Base-by-base conservation (phyloP, 2,329 filamentous ascomycete species). In the Colletotrichum lini region DNA sequence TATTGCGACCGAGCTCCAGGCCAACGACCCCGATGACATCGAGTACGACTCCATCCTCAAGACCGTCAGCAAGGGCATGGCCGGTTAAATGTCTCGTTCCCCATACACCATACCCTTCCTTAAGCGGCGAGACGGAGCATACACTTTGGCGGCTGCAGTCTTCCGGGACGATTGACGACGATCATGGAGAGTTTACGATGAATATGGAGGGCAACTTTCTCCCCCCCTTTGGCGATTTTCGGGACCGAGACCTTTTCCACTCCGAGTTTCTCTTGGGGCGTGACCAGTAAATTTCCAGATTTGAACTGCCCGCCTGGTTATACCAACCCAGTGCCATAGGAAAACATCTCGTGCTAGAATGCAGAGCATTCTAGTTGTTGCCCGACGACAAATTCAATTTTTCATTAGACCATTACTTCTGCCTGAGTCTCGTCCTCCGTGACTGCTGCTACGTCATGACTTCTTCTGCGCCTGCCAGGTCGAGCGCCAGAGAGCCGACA, bases 1-100 rank as follows among this genome's bases (percentile, higher is more conserved):
- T 74, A 85, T 96, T 77, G 92, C 92, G 73, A 85, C 87, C 77
- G 93, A 96, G 82, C 88, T 95, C 78, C 93, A 96, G 87, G 93
- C 93, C 86, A 95, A 95, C 86, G 93, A 96, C 82, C 83, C 85
- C 76, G 92, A 94, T 82, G 93, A 96, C 82, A 93, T 96, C 80
- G 93, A 95, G 85, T 91, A 90, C 83, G 90, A 93, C 74, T 88
- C 86, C 79, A 87, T 96, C 80, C 84, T 94, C 82, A 88, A 87
- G 83, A 86, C 84, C 72, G 87, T 92, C 84, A 90, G 87, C 88
- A 90, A 91, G 87, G 86, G 88, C 78, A 80, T 86, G 78, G 86
- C 88, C 76, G 80, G 79, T 79, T 87, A 85, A 83, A 75, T 74
- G 50, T 54, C 38, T 54, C 38, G 12, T 72, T 44, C 16, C 40